phyloP scores from a whole-genome alignment of 1,139 yeast species.

The Debaryomyces psychrophilus region DNA sequence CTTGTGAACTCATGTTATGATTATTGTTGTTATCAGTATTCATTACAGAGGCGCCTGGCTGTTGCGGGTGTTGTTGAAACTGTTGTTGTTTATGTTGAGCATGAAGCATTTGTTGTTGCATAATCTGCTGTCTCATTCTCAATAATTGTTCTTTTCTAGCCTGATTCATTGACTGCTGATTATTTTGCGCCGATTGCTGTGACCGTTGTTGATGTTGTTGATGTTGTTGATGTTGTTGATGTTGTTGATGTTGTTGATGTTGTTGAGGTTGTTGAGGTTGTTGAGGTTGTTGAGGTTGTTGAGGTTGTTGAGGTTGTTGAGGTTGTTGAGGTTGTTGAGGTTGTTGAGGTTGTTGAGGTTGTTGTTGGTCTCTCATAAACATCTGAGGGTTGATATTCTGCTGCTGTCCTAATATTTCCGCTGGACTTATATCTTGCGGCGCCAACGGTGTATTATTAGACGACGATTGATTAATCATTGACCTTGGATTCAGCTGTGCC shows the following conservation, averaged over 20 bases:
- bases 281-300: conserved; percentile 20
- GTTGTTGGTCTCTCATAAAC: conserved; percentile 28
- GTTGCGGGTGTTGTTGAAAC: conserved; percentile 19
- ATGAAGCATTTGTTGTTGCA: conserved; percentile 43
- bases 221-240: conserved; percentile 19
- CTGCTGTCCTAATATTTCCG: conserved; percentile 8
- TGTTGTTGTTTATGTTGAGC: conserved; percentile 24
- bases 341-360: conserved; percentile 19
- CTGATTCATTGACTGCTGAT: conserved; percentile 16
- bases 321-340: conserved; percentile 20
- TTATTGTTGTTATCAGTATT: conserved; percentile 7
- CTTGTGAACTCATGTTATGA: conserved; percentile 12
- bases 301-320: conserved; percentile 18
- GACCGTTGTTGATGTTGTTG: conserved; percentile 19
- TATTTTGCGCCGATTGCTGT: conserved; percentile 14
- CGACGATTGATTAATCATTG: not conserved
- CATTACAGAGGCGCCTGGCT: conserved; percentile 9
- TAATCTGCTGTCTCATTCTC: conserved; percentile 44
- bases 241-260: conserved; percentile 19
- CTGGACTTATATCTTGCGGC: conserved; percentile 12
- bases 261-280: conserved; percentile 20
- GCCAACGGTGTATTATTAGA: conserved; percentile 11
- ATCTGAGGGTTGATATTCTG: conserved; percentile 29
- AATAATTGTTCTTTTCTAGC: conserved; percentile 32
- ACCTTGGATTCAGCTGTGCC: conserved; percentile 12